Conservation (phyloP, 1,139 yeast species). For the Candida albicans region DNA sequence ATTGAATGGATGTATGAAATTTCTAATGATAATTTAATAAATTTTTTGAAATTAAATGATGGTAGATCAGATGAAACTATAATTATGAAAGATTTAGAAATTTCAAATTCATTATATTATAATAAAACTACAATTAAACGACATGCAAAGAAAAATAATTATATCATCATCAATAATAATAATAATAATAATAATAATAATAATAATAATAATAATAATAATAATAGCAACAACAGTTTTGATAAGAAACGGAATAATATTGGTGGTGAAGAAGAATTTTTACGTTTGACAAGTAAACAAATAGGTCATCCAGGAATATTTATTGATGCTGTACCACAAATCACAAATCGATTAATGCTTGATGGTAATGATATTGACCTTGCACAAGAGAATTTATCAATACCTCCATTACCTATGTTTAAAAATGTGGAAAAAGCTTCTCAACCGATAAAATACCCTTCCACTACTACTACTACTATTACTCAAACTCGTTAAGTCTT, state of each 20-base stretch:
- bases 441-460: conserved; percentile 33
- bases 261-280: conserved; percentile 24
- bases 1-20: conserved; percentile 23
- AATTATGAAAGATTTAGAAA: conserved; percentile 24
- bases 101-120: conserved; percentile 28
- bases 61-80: conserved; percentile 22
- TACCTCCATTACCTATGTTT: conserved; percentile 55
- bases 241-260: conserved; percentile 1
- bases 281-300: conserved; percentile 41
- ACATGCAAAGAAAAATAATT: conserved; percentile 21
- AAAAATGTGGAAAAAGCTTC: conserved; percentile 62
- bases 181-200: conserved; percentile 13
- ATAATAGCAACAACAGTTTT: not conserved
- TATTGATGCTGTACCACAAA: conserved; percentile 53
- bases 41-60: conserved; percentile 13
- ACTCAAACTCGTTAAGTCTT: too few species aligned
- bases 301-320: conserved; percentile 63
- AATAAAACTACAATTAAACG: conserved; percentile 27
- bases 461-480: conserved; percentile 10
- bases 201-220: not conserved
- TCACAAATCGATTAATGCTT: conserved; percentile 46
- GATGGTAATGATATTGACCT: conserved; percentile 28
- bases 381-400: conserved; percentile 18
- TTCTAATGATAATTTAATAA: conserved; percentile 26
- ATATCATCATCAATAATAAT: conserved; percentile 16